Conservation (phyloP, 2,329 filamentous ascomycete genomes). For the Botrytis porri region DNA sequence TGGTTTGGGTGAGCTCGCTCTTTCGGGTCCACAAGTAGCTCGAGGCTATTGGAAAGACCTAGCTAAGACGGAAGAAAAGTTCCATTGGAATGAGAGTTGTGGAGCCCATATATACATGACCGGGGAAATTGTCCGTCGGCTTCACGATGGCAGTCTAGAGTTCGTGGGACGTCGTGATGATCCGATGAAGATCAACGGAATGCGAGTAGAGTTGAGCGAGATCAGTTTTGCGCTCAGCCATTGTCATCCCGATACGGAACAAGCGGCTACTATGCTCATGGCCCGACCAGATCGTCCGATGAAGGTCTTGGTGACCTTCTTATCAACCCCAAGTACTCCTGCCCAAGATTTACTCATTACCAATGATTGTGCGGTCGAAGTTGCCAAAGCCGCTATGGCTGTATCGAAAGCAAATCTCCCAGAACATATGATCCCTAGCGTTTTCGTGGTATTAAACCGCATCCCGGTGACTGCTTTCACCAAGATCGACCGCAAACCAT, state of each 20-base stretch:
- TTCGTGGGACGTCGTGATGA: conserved; percentile 63
- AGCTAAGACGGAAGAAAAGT: conserved; percentile 55
- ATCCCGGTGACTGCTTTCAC: conserved; percentile 24
- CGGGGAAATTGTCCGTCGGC: conserved; percentile 56
- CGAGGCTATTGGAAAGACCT: conserved; percentile 58
- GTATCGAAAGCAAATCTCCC: conserved; percentile 18
- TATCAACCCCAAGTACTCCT: background rate
- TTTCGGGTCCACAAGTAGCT: conserved; percentile 54
- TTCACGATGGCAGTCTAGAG: conserved; percentile 48
- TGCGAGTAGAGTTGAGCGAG: conserved; percentile 58
- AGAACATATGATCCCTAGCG: conserved; percentile 27
- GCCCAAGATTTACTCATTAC: background rate
- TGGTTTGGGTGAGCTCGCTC: conserved; percentile 33
- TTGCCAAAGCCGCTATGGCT: conserved; percentile 15
- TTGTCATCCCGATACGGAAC: conserved; percentile 37
- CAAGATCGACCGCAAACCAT: conserved; percentile 25
- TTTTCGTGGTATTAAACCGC: conserved; percentile 19
- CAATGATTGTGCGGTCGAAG: background rate
- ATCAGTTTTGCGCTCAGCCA: conserved; percentile 38
- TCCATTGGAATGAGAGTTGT: conserved; percentile 56
- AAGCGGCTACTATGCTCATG: conserved; percentile 41
- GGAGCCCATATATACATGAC: conserved; percentile 50
- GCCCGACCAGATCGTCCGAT: conserved; percentile 39
- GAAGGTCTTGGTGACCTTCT: conserved; percentile 27
- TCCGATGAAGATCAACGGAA: conserved; percentile 67